Percentiles rank a stretch among this genome's conserved stretches.
These are phyloP conservation scores for Xylaria grammica DNA, from an alignment of 495 filamentous ascomycete genomes.

Conservation along the genomic window DNA sequence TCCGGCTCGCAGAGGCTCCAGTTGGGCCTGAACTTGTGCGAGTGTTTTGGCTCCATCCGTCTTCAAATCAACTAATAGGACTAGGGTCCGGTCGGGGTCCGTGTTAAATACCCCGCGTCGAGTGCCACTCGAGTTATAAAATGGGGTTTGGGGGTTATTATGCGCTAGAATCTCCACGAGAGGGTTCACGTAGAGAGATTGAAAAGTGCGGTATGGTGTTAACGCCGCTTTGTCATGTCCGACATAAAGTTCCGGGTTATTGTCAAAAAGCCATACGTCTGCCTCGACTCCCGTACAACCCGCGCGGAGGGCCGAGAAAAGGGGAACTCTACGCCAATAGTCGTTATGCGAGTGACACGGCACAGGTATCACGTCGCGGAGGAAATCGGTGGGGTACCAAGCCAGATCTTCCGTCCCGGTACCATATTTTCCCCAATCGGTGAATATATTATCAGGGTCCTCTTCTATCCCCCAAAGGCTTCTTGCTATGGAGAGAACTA, in stretches of 20 bases:
- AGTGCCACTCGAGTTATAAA: slow-evolving; percentile 40
- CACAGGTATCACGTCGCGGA: slow-evolving; percentile 70
- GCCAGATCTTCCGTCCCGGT: slow-evolving; percentile 53
- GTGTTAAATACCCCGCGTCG: slow-evolving; percentile 66
- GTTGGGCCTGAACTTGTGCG: slow-evolving; percentile 62
- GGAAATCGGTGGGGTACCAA: slow-evolving; percentile 78
- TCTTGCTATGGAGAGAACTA: slow-evolving; percentile 57
- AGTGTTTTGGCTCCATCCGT: slow-evolving; percentile 55
- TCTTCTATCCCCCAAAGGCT: slow-evolving; percentile 58
- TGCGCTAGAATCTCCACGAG: slow-evolving; percentile 60
- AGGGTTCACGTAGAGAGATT: slow-evolving; percentile 68
- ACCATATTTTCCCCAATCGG: slow-evolving; percentile 57
- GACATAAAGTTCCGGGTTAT: slow-evolving; percentile 61
- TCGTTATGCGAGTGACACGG: slow-evolving; percentile 87
- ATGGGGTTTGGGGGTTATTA: slow-evolving; percentile 56
- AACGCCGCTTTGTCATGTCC: slow-evolving; percentile 62
- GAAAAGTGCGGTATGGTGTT: slow-evolving; percentile 61
- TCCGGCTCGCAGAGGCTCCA: slow-evolving; percentile 66
- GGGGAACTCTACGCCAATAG: slow-evolving; percentile 82
- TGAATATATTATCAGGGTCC: slow-evolving; percentile 59
- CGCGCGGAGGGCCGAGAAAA: slow-evolving; percentile 65
- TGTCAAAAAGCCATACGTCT: slow-evolving; percentile 83
- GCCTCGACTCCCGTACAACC: slow-evolving; percentile 81
- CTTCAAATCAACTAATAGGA: slow-evolving; percentile 78
- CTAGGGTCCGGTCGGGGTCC: slow-evolving; percentile 63